Base-by-base conservation (phyloP, 768 basidiomycete genomes). In the Tremella fuciformis region DNA sequence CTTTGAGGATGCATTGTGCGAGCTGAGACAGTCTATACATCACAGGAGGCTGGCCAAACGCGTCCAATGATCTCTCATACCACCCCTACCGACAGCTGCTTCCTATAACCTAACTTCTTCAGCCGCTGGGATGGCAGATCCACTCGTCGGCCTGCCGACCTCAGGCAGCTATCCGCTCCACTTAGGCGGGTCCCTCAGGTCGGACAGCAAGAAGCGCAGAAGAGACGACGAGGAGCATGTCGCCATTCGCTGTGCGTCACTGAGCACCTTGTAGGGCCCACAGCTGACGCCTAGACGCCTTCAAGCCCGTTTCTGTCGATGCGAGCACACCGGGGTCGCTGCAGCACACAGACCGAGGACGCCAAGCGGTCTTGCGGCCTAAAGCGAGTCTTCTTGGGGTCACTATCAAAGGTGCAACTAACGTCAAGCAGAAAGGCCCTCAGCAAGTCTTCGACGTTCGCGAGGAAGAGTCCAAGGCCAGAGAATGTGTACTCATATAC, bases 401-500 rank as follows among this genome's bases (percentile, higher is more conserved):
- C 29, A 11, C 11, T 3, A 50, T 7, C 49, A 15, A 15, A 15
- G 6, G 22, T 9, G 15, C 38, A 29, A 11, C 19, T 26, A 19
- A 50, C 18, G 21, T 15, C 34, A 8, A n/a, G n/a, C 25, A 67
- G 65, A 56, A 47, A 50, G 70, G 66, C 8, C 57, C 54, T 1
- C 55, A 64, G 25, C 71, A 73, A 39, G 68, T 68, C 13, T 73
- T 69, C 39, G 71, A 73, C 37, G 63, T 63, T 9, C 39, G 66
- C 18, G 71, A 73, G 50, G 71, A 69, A 42, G 18, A 22, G 15
- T 57, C 55, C 47, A 66, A 64, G 55, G 37, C 59, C 3, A 40
- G 68, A 24, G 71, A 73, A 58, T 73, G 71, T 40, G 71, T 73
- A 3, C 40, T 73, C 53, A 44, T 73, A 13, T 73, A 40, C 29